phyloP scores from a whole-genome alignment of 192 early-diverging fungal genomes.

The Coemansia sp. region DNA sequence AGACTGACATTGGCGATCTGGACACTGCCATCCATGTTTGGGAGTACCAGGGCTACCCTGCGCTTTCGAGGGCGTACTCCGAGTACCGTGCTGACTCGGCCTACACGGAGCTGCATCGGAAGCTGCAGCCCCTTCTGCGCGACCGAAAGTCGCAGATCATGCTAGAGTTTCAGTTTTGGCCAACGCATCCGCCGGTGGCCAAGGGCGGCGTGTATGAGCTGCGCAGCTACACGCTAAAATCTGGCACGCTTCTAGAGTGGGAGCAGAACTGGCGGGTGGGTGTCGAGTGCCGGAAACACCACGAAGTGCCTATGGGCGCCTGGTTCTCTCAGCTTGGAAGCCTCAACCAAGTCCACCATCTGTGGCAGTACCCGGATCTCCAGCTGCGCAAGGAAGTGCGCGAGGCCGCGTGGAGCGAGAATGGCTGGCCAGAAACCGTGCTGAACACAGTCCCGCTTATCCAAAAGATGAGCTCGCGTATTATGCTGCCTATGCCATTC shows the following conservation, averaged over 20 bases:
- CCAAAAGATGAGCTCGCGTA: constrained; percentile 76
- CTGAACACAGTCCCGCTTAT: constrained; percentile 85
- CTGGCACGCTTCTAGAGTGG: constrained; percentile 90
- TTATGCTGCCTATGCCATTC: constrained; percentile 73
- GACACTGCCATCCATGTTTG: constrained; percentile 88
- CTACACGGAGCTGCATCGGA: constrained; percentile 65
- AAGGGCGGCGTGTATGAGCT: constrained; percentile 89
- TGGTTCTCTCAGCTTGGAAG: constrained; percentile 93
- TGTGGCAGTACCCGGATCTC: constrained; percentile 88
- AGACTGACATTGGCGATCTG: constrained; percentile 80
- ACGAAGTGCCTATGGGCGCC: constrained; percentile 90
- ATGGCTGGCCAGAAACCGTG: constrained; percentile 92
- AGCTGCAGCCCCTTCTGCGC: constrained; percentile 68
- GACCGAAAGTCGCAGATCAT: constrained; percentile 80
- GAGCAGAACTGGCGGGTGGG: constrained; percentile 87
- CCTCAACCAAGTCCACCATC: constrained; percentile 88
- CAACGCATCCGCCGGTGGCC: constrained; percentile 70
- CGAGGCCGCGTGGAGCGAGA: constrained; percentile 89
- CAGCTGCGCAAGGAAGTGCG: constrained; percentile 86
- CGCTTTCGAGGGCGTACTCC: constrained; percentile 66
- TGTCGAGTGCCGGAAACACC: constrained; percentile 81
- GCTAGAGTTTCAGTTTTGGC: constrained; percentile 93
- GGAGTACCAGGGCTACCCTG: constrained; percentile 91
- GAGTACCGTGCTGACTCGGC: constrained; percentile 63
- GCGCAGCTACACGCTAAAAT: constrained; percentile 82